Evolutionary conservation across 495 filamentous ascomycete genomes (phyloP), one percentile per base, ranked within the genome.

Genomic region (Lasiosphaeriaceae sp.): DNA sequence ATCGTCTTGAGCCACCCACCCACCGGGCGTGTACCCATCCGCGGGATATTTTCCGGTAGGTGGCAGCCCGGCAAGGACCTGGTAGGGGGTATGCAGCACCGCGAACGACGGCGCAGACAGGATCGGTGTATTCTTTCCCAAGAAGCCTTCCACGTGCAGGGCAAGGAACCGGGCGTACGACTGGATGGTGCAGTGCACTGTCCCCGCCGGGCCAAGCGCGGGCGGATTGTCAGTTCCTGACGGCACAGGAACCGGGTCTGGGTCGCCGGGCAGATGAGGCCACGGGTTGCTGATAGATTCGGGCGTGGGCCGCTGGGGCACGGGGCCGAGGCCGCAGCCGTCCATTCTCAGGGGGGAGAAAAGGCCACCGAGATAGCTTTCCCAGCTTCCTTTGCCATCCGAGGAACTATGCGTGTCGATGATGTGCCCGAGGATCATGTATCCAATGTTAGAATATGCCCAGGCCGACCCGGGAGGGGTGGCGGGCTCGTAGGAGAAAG

Each of bases 341-440:
- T 46, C 22, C 53, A 56, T 56, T 4, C 53, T 45, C 45, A 56
- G 45, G 3, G 53, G 53, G 19, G 23, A 17, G 43, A 44, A 56
- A 6, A 56, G 50, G 4, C 12, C 4, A 8, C 19, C 19, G 44
- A 12, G 23, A 34, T 4, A 31, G 3, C 9, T 9, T 9, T 31
- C 26, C 26, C 26, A 31, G 26, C 26, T 31, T 31, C 26, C 26
- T n/a, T n/a, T n/a, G 26, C 26, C 3, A 4, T 9, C 26, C 9
- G 26, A 9, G 4, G 26, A 9, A 31, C 26, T 31, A 24, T 56
- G 34, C 39, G 26, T 48, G 3, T 56, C 53, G 23, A 56, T 35
- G 24, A 56, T 44, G 29, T 56, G 53, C 17, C 53, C 53, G 14
- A 56, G 24, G 9, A 56, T 21, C 53, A 56, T 56, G 53, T 56